Base-by-base conservation (phyloP, 1,139 yeast genomes). In the Saccharomyces pastorianus region DNA sequence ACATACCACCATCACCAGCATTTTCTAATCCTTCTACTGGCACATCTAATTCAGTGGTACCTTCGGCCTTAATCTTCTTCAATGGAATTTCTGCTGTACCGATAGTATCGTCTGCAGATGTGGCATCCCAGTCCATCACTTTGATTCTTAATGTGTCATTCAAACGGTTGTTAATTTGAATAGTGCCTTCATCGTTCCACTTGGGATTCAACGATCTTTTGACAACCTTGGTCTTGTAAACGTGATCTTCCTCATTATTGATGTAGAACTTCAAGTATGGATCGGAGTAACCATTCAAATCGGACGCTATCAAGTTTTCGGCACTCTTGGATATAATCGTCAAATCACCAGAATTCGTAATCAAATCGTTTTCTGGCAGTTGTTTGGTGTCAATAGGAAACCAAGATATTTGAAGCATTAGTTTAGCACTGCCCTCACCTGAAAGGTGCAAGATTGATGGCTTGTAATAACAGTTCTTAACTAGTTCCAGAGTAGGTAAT, bases 41-140 rank as follows among this genome's bases (percentile, higher is more conserved):
- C 34, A 86, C 72, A 47, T 78, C 80, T 49, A 80, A 64, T 14
- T 81, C 83, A 11, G 76, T 73, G 13, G 79, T 77, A 49, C 77
- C 76, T 32, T 78, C 74, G 11, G 84, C 80, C 61, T 84, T 84
- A 47, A 93, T 75, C 11, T 83, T 81, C 0, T 80, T 70, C 58
- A 93, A 72, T 17, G 81, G 78, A 56, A 90, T 68, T 28, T 66
- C 64, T n/a, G 84, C 89, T 38, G 73, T 73, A 55, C 98, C 96
- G 56, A 93, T 76, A 57, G 78, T 76, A 70, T 93, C 98, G 69
- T 93, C 95, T 58, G 80, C 82, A 59, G 84, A 88, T 59, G 96
- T 96, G 61, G 91, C 81, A 71, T 93, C 99, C 96, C 97, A 91
- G 68, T 93, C 99, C 64, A 70, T 78, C 32, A 88, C 82, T 54